Evolutionary conservation across 768 basidiomycete species (phyloP), one percentile per base, ranked within the genome.

Genomic region (Macrocybe gigantea): DNA sequence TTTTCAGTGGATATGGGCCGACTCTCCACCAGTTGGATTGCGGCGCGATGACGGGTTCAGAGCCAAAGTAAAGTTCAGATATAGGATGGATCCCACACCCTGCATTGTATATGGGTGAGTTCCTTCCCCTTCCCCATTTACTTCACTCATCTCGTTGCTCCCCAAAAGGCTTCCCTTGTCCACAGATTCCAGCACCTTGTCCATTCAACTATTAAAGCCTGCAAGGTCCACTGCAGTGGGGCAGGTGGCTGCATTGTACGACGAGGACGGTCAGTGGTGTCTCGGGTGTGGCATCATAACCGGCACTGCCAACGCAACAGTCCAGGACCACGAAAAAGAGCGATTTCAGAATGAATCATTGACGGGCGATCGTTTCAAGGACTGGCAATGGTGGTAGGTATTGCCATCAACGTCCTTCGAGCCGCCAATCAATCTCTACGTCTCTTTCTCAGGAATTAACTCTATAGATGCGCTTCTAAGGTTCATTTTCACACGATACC

Each of bases 1-100:
- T 29, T 93, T 88, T 63, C 53, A 67, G 2, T 96, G 92, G 91
- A 88, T 93, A 59, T 90, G 85, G 84, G 64, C 67, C 2, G 76
- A 83, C 51, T 55, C 65, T 0, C 75, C 79, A 1, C 87, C 88
- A 0, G 33, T 56, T 5, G 68, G 56, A 3, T 49, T 85, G 12
- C 64, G 71, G 38, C 52, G 59, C 0, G 54, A 65, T 0, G 54
- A 60, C 9, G 84, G 87, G 8, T 67, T 79, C 45, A 66, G 62
- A 9, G 73, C 76, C 2, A 63, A 62, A 3, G 68, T 83, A 12
- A 83, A 85, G 62, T 75, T 85, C 52, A 76, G 90, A n/a, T 83
- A 93, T 60, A 72, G 82, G 10, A 85, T 85, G 80, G 47, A 58
- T 1, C 67, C 73, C 2, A 71, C 80, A 2, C 62, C 66, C 0